These are phyloP conservation scores for Claviceps cyperi DNA, from an alignment of 2,329 filamentous ascomycete species.

Conservation along the genomic window DNA sequence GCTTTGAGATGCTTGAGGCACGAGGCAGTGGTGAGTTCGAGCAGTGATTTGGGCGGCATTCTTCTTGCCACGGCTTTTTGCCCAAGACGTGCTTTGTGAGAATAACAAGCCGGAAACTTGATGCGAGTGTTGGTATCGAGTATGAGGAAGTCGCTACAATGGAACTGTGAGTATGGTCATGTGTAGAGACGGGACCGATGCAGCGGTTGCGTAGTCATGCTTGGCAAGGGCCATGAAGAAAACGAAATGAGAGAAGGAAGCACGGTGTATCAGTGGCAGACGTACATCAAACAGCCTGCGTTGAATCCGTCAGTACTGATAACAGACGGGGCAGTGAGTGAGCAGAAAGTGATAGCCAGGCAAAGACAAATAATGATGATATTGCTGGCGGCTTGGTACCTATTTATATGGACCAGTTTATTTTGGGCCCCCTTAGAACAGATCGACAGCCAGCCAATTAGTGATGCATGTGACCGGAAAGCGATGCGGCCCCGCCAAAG, in stretches of 20 bases:
- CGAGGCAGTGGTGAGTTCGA: conserved; percentile 33
- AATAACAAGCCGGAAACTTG: neutral
- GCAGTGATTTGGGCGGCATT: conserved; percentile 35
- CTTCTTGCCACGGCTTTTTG: neutral
- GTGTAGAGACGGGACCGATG: neutral
- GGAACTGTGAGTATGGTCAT: neutral
- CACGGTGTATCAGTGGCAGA: neutral
- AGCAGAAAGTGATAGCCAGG: neutral
- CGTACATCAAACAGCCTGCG: neutral
- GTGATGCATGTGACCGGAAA: too few relatives aligned
- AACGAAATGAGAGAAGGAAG: neutral
- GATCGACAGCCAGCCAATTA: too few relatives aligned
- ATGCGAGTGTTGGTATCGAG: neutral
- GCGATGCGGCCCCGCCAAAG: too few relatives aligned
- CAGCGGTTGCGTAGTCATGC: conserved; percentile 1
- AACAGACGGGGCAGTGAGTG: too few relatives aligned
- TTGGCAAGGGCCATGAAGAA: neutral
- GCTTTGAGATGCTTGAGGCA: conserved; percentile 38
- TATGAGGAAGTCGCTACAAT: neutral
- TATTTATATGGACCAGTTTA: too few relatives aligned
- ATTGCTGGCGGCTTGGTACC: too few relatives aligned
- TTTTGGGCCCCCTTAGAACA: too few relatives aligned
- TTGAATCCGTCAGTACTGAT: neutral
- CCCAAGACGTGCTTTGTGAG: neutral
- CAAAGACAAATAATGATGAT: neutral